These are phyloP conservation scores for Pholiota adiposa DNA, from an alignment of 1,284 basidiomycete genomes.

Conservation along the genomic window DNA sequence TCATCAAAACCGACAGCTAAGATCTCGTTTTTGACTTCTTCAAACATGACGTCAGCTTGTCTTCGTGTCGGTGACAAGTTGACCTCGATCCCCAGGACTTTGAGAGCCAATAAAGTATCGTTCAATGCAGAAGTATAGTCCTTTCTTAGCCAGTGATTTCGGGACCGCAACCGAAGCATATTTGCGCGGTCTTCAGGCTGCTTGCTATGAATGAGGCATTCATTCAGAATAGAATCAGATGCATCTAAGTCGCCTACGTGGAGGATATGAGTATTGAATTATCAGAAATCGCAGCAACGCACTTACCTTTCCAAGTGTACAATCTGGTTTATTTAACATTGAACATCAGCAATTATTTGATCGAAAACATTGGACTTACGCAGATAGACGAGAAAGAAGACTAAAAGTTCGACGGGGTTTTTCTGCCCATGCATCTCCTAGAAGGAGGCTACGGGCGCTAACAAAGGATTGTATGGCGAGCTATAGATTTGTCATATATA, in stretches of 20 bases:
- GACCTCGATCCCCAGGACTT: conserved; percentile 63
- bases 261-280: not conserved
- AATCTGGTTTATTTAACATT: conserved; percentile 40
- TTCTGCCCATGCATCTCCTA: conserved; percentile 55
- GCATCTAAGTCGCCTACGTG: conserved; percentile 51
- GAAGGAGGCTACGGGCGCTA: conserved; percentile 58
- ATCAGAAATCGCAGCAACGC: conserved; percentile 15
- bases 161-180: conserved; percentile 61
- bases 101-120: conserved; percentile 63
- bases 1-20: conserved; percentile 69
- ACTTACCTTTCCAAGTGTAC: conserved; percentile 66
- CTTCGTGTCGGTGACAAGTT: conserved; percentile 53
- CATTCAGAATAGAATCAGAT: conserved; percentile 55
- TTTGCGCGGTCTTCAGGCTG: conserved; percentile 58
- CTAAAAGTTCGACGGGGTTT: conserved; percentile 52
- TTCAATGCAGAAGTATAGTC: conserved; percentile 58
- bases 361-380: conserved; percentile 44
- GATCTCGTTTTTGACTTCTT: conserved; percentile 71
- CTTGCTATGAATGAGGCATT: conserved; percentile 53
- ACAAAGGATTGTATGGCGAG: conserved; percentile 62
- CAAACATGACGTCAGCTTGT: conserved; percentile 65
- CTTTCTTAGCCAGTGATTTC: conserved; percentile 63
- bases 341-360: conserved; percentile 7
- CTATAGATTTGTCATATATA: conserved; percentile 35
- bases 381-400: conserved; percentile 59